Evolutionary conservation across 495 filamentous ascomycete species (phyloP).

Genomic region (Talaromyces wortmannii): DNA sequence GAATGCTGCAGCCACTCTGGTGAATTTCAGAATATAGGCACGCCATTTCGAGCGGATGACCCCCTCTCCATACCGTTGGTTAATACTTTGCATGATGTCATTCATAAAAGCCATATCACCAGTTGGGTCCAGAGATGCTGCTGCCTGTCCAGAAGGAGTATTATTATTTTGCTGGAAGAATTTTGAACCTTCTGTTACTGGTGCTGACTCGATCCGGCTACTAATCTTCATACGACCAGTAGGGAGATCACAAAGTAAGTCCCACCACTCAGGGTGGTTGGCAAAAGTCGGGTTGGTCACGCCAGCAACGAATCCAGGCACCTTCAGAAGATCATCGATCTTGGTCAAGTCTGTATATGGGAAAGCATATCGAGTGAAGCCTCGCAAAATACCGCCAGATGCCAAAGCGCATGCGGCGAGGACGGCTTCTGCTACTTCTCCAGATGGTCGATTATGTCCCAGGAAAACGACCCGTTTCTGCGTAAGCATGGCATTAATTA

Average conservation of each 20-base stretch:
- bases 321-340: conserved; percentile 90
- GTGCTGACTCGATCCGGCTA: conserved; percentile 65
- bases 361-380: conserved; percentile 96
- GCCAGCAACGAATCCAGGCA: conserved; percentile 95
- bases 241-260: conserved; percentile 88
- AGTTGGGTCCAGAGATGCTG: conserved; percentile 58
- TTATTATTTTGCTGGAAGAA: conserved; percentile 74
- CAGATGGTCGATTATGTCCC: conserved; percentile 88
- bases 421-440: conserved; percentile 92
- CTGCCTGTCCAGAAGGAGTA: conserved; percentile 25
- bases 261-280: conserved; percentile 96
- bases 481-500: conserved; percentile 66
- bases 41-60: conserved; percentile 87
- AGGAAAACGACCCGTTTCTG: conserved; percentile 96
- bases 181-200: conserved; percentile 70
- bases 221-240: conserved; percentile 93
- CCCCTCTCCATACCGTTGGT: conserved; percentile 78
- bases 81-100: conserved; percentile 73
- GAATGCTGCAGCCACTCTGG: conserved; percentile 84
- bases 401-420: conserved; percentile 88
- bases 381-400: conserved; percentile 87
- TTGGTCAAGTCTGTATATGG: conserved; percentile 98
- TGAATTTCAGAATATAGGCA: conserved; percentile 85
- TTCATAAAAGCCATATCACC: conserved; percentile 90
- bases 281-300: conserved; percentile 97